Conservation (phyloP, 306 rosid species). For the Elaeagnus macrophylla region DNA sequence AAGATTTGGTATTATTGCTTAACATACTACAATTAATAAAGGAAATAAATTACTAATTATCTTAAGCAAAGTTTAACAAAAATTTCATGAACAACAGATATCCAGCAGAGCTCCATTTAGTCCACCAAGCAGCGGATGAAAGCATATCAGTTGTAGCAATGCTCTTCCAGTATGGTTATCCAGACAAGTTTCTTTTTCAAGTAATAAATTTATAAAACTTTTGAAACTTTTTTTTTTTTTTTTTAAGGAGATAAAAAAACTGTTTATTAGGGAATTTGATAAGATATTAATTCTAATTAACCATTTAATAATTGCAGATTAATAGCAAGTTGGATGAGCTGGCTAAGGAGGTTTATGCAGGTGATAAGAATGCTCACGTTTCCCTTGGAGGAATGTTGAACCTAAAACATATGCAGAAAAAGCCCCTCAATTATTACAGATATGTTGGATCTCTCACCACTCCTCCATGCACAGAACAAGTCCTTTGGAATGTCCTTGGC, state of each 20-base stretch:
- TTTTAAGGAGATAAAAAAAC: background rate
- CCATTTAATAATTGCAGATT: slow-evolving; percentile 26
- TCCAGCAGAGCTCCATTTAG: slow-evolving; percentile 60
- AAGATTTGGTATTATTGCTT: no score
- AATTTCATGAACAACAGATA: slow-evolving; percentile 21
- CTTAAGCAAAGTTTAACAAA: no score
- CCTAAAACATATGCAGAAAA: slow-evolving; percentile 25
- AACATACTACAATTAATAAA: no score
- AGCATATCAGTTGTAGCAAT: slow-evolving; percentile 42
- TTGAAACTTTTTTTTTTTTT: background rate
- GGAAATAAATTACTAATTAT: no score
- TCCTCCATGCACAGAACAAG: slow-evolving; percentile 75
- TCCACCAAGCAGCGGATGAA: slow-evolving; percentile 46
- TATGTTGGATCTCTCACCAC: slow-evolving; percentile 76
- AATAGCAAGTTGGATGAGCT: slow-evolving; percentile 40
- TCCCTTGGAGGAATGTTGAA: slow-evolving; percentile 41
- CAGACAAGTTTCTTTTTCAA: slow-evolving; percentile 48
- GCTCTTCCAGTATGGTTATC: slow-evolving; percentile 42
- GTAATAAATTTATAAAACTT: slow-evolving; percentile 16
- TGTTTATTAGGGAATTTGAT: background rate
- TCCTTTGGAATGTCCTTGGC: slow-evolving; percentile 62
- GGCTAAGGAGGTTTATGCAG: slow-evolving; percentile 15
- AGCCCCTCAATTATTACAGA: slow-evolving; percentile 43
- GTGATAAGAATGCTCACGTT: slow-evolving; percentile 27
- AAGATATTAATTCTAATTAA: no score